Evolutionary conservation across 2,329 filamentous ascomycete genomes (phyloP), one percentile per base, ranked within the genome.

Genomic region (Phialocephala sp.): DNA sequence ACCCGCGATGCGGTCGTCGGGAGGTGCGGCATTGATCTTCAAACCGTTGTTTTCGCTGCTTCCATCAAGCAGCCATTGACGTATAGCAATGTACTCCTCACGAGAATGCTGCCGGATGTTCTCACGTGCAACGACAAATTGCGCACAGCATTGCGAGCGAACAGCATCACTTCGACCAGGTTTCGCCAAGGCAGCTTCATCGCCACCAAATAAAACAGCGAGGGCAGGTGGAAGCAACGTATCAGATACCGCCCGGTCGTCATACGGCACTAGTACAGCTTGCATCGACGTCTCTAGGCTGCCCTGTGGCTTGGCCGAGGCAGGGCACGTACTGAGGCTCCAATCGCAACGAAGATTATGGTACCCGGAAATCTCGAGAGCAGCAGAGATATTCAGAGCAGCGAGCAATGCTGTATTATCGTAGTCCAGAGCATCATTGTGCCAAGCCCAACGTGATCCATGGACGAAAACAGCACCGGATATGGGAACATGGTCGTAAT

Each of bases 41-140:
- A 66, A 27, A 11, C 37, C 50, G 62, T 3, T 37, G 14, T 32
- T 32, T 32, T 6, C 27, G 27, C 39, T 22, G 18, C 54, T 72
- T 20, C 74, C 75, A 71, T 83, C 81, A 8, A 83, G 74, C 39
- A 87, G 73, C 85, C 85, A 87, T 67, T 85, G 80, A 43, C 84
- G 77, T 60, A 86, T 75, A 27, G 83, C 83, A 15, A 83, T 71
- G 70, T 86, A 85, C 68, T 85, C 82, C 12, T 81, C 81, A 0
- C 79, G 76, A 0, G 79, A 78, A 73, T 85, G 82, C 65, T 81
- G 79, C 74, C 78, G 80, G 20, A 86, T 79, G 20, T 79, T 77
- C 14, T 82, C 78, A 5, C 81, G 75, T 2, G 80, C 78, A 24
- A 86, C 83, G 14, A 81, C 83, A 72, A 86, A 87, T 67, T 86